Percentiles rank a stretch among this genome's conserved stretches.
These are phyloP conservation scores for Cladochytrium replicatum DNA, from an alignment of 192 early-diverging fungal genomes.

Conservation along the genomic window DNA sequence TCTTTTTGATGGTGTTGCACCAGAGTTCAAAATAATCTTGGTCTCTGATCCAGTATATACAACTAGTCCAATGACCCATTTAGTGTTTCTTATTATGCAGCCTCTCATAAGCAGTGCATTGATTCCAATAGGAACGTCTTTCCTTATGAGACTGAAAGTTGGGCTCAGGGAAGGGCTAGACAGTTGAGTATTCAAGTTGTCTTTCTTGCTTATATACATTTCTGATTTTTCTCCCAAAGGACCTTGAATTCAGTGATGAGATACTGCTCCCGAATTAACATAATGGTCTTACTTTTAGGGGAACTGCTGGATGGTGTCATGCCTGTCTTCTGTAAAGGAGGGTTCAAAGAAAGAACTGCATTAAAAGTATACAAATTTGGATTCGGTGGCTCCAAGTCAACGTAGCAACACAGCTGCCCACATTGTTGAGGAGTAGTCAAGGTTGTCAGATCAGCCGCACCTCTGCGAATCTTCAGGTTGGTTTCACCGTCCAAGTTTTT, in stretches of 20 bases:
- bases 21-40: conserved; percentile 93
- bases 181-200: conserved; percentile 3
- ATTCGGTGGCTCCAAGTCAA: conserved; percentile 39
- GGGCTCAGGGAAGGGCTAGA: background rate
- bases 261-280: too few relatives aligned
- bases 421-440: too few relatives aligned
- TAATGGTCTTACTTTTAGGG: too few relatives aligned
- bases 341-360: conserved; percentile 20
- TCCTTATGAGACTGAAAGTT: background rate
- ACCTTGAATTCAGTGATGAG: too few relatives aligned
- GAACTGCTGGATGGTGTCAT: background rate
- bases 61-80: conserved; percentile 76
- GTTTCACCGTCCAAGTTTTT: conserved; percentile 98
- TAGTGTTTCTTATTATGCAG: conserved; percentile 85
- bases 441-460: too few relatives aligned
- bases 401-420: conserved; percentile 10
- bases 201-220: background rate
- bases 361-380: conserved; percentile 38
- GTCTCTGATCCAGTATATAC: conserved; percentile 90
- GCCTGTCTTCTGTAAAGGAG: background rate
- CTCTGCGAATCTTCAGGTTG: conserved; percentile 82
- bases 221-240: background rate
- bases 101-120: conserved; percentile 70
- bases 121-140: conserved; percentile 51
- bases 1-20: conserved; percentile 84